A percentile compares a stretch with the other conserved stretches of the same genome.
Evolutionary conservation across 225 moss, liverwort and hornwort species (phyloP).

Genomic region (Straminergon stramineum): DNA sequence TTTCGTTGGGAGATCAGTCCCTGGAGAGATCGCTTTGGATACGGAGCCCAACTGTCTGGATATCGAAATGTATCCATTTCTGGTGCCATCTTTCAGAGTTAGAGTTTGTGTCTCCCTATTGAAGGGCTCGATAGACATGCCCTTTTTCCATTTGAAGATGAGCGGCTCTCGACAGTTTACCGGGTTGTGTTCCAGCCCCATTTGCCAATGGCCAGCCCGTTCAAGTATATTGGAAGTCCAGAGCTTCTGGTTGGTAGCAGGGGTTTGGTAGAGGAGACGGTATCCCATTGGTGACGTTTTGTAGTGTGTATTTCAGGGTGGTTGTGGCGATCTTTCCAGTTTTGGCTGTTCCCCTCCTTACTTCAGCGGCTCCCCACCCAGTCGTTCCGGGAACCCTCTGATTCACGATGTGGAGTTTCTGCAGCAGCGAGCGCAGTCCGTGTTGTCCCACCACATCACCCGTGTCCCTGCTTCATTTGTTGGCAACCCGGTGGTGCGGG

Average conservation of each 20-base stretch:
- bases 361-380: conserved; percentile 87
- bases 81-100: not conserved
- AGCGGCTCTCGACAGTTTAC: rapidly evolving
- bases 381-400: conserved; percentile 79
- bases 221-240: too few species aligned
- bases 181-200: not conserved
- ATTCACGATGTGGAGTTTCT: conserved; percentile 96
- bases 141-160: not conserved
- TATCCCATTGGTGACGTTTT: not conserved
- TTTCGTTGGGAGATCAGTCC: not conserved
- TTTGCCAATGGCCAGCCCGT: not conserved
- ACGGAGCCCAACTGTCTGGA: too few species aligned
- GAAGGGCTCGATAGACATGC: not conserved
- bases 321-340: conserved; percentile 72
- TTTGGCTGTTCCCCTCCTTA: conserved; percentile 97
- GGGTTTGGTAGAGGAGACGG: not conserved
- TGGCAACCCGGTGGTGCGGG: conserved; percentile 75
- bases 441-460: conserved; percentile 55
- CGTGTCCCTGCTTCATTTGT: conserved; percentile 60
- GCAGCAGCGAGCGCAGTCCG: conserved; percentile 76
- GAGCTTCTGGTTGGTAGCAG: not conserved
- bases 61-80: rapidly evolving
- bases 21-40: not conserved
- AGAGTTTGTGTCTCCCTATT: not conserved
- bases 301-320: conserved; percentile 30